Conservation (phyloP, 2,329 filamentous ascomycete genomes). For the Cercospora brassicicola region DNA sequence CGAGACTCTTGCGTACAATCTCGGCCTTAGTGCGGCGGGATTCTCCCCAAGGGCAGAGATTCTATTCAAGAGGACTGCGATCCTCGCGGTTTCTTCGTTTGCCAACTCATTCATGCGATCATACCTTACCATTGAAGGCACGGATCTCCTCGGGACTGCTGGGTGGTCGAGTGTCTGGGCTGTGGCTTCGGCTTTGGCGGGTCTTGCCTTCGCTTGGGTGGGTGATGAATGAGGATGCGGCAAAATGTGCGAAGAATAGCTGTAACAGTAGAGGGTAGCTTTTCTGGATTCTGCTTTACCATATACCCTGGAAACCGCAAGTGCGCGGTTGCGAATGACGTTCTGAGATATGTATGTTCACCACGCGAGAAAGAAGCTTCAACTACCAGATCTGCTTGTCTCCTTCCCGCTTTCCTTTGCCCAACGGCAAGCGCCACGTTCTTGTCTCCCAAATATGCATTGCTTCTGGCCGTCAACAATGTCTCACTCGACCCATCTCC, state of each 20-base stretch:
- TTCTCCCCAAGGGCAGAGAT: conserved; percentile 66
- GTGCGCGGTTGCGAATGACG: background rate
- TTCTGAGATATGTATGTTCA: background rate
- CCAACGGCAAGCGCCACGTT: background rate
- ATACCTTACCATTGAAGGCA: conserved; percentile 65
- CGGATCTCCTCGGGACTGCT: conserved; percentile 67
- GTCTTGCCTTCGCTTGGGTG: conserved; percentile 57
- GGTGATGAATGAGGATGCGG: conserved; percentile 39
- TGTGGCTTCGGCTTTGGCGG: conserved; percentile 61
- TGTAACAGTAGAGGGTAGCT: conserved; percentile 5
- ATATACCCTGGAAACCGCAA: conserved; percentile 11
- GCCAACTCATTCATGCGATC: conserved; percentile 65
- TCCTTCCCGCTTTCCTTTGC: background rate
- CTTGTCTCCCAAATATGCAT: background rate
- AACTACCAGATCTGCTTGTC: background rate
- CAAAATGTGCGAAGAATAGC: background rate
- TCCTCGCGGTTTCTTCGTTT: conserved; percentile 49
- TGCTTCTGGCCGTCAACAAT: background rate
- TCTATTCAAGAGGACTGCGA: conserved; percentile 56
- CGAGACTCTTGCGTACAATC: conserved; percentile 70
- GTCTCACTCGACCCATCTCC: conserved; percentile 17
- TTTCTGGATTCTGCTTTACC: conserved; percentile 3
- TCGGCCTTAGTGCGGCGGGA: conserved; percentile 61
- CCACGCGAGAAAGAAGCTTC: background rate
- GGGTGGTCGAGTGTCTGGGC: conserved; percentile 76